These are phyloP conservation scores for Thelephora terrestris DNA, from an alignment of 1,284 basidiomycete species.

Conservation along the genomic window DNA sequence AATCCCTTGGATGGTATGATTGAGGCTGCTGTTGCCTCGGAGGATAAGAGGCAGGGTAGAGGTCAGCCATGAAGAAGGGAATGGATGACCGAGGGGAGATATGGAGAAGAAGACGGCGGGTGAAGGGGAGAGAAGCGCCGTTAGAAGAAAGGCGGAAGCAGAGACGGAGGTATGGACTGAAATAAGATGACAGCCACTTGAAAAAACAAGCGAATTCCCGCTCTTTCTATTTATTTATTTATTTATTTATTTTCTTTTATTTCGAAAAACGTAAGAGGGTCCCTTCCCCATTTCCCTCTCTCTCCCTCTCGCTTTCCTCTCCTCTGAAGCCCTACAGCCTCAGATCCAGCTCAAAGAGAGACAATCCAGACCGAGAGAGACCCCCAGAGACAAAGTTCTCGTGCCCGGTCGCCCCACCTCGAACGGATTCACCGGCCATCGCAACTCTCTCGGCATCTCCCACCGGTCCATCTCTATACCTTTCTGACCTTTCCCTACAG, in stretches of 20 bases:
- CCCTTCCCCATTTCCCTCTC: conserved; percentile 9
- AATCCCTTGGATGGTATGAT: conserved; percentile 20
- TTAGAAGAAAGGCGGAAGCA: conserved; percentile 12
- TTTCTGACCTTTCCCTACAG: conserved; percentile 6
- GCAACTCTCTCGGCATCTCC: conserved; percentile 1
- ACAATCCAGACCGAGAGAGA: too few species aligned
- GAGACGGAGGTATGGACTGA: neutral
- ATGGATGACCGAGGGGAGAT: conserved; percentile 23
- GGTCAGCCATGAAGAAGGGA: conserved; percentile 48
- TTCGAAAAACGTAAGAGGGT: neutral
- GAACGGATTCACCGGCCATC: conserved; percentile 6
- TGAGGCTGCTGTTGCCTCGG: conserved; percentile 26
- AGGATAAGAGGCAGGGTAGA: conserved; percentile 49
- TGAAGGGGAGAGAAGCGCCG: conserved; percentile 22
- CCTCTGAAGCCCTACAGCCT: too few species aligned
- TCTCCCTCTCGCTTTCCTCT: conserved; percentile 2
- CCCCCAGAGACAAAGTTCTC: too few species aligned
- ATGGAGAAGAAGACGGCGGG: conserved; percentile 24
- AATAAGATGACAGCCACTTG: neutral
- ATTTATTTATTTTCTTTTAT: neutral
- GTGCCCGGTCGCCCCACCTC: neutral
- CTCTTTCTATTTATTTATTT: neutral
- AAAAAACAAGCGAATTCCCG: neutral
- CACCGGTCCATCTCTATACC: conserved; percentile 8
- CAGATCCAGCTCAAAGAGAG: too few species aligned